Base-by-base conservation (phyloP, 2,329 filamentous ascomycete genomes). In the Beauveria medogensis region DNA sequence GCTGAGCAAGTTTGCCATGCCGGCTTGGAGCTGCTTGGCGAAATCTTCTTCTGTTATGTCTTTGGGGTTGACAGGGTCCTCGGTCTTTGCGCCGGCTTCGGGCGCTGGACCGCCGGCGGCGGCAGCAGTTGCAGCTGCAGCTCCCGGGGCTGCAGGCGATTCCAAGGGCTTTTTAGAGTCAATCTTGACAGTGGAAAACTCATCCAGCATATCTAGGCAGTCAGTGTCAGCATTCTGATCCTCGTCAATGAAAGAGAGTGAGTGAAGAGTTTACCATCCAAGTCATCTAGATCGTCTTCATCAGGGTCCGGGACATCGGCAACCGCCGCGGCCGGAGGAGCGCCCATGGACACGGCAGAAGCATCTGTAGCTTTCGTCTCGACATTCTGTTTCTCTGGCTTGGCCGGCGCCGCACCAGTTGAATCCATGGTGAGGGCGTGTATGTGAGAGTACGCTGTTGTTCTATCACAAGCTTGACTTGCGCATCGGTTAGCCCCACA, bases 211-310 rank as follows among this genome's bases (percentile, higher is more conserved):
- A 68, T 97, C 93, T 93, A 48, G 18, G 26, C 22, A n/a, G 51
- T 64, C 61, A 65, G 65, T 20, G n/a, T 41, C 20, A 59, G 20
- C 7, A 34, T 28, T 16, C n/a, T 16, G 3, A n/a, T 22, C 44
- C 20, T 24, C 8, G 30, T n/a, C 5, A 5, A 37, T 30, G n/a
- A 20, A 24, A 24, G 14, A 50, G 52, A 37, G 18, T 20, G 51
- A 53, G 18, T 18, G 22, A 22, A 12, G 20, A n/a, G 22, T 77
- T 67, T 74, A 91, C 90, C 91, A 75, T 99, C 94, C 50, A 99
- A 79, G 69, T 97, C 94, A 69, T 97, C 90, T 22, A 94, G 78
- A 67, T 94, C 90, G 73, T 94, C 94, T 74, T 96, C 92, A 66
- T 97, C 93, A 7, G 92, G 93, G 69, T 97, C 93, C 22, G 92